phyloP scores from a whole-genome alignment of 2,329 filamentous ascomycete genomes.

The Colletotrichum sp. region DNA sequence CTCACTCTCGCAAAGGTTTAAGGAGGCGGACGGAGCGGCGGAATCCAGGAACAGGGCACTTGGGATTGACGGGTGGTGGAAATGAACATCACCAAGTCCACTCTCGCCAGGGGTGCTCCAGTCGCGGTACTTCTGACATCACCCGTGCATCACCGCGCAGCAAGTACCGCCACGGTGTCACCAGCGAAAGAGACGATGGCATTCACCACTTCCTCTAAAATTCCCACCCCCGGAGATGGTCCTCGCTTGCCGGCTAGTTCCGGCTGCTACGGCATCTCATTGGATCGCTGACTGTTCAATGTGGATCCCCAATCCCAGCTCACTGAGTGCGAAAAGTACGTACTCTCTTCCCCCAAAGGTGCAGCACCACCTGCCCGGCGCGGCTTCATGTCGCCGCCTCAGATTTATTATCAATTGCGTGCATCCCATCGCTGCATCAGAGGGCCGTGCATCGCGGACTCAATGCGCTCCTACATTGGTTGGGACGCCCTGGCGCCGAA shows the following conservation, averaged over 20 bases:
- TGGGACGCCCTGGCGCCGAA: neutral
- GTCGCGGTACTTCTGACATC: neutral
- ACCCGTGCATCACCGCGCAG: neutral
- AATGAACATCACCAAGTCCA: conserved; percentile 13
- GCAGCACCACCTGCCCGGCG: neutral
- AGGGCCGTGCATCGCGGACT: neutral
- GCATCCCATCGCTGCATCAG: conserved; percentile 6
- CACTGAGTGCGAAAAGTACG: neutral
- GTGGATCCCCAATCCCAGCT: neutral
- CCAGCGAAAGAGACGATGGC: neutral
- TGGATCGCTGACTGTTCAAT: neutral
- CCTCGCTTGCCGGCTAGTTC: conserved; percentile 9
- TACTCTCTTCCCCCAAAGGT: neutral
- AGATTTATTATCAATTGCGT: conserved; percentile 1
- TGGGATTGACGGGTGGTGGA: conserved; percentile 14
- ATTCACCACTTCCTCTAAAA: conserved; percentile 1
- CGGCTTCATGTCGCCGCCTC: neutral
- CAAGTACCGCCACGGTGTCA: neutral
- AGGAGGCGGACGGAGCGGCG: neutral
- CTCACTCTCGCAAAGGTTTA: neutral
- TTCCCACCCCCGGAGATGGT: neutral
- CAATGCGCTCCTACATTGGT: neutral
- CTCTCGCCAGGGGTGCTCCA: neutral
- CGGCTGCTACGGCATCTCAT: neutral
- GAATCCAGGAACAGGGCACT: conserved; percentile 20